Percentiles rank a stretch among this genome's conserved stretches.
Conservation (phyloP, 108 stramenopile species). For the Skeletonema tropicum region DNA sequence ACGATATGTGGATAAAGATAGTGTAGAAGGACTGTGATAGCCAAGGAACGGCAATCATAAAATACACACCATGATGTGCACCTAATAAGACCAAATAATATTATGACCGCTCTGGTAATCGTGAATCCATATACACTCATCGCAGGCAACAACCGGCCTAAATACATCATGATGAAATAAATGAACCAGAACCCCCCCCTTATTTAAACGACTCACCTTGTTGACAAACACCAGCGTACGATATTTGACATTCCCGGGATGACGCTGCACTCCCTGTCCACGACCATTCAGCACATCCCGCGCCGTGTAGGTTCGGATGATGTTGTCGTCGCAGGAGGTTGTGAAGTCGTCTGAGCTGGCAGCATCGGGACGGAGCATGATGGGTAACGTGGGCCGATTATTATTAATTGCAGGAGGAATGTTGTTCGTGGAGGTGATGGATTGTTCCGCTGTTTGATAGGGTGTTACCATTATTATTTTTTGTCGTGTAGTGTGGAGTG, state of each 20-base stretch:
- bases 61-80: not conserved
- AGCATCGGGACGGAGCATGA: not conserved
- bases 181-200: too few relatives aligned
- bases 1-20: not conserved
- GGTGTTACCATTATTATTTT: too few relatives aligned
- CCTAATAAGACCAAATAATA: too few relatives aligned
- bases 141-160: too few relatives aligned
- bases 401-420: too few relatives aligned
- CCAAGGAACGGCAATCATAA: not conserved
- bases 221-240: conserved; percentile 41
- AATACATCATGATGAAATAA: too few relatives aligned
- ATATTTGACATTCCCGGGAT: conserved; percentile 50
- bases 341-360: not conserved
- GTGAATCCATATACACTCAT: not conserved
- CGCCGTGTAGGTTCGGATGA: not conserved
- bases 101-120: not conserved
- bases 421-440: too few relatives aligned
- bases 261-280: conserved; percentile 51
- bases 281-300: conserved; percentile 47
- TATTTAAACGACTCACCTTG: conserved; percentile 21
- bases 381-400: not conserved
- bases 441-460: too few relatives aligned
- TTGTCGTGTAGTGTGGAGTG: too few relatives aligned
- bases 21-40: not conserved
- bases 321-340: too few relatives aligned